These are phyloP conservation scores for Rubia occidens DNA, from an alignment of 305 asterid species.

Conservation along the genomic window DNA sequence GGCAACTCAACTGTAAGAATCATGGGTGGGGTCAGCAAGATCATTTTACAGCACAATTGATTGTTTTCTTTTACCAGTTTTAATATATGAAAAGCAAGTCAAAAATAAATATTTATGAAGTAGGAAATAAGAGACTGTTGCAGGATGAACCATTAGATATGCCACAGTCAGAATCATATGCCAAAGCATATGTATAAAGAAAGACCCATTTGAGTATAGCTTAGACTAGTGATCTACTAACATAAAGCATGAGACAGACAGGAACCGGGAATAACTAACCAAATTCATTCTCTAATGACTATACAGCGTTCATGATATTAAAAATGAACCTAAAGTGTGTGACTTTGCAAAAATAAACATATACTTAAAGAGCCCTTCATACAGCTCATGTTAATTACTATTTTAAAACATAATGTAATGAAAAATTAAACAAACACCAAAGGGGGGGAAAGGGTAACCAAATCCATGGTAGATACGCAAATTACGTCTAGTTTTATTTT, in stretches of 20 bases:
- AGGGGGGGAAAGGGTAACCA: neutral
- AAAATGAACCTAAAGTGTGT: no score
- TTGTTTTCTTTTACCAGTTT: neutral
- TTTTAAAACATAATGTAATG: neutral
- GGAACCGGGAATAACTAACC: neutral
- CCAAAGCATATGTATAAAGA: neutral
- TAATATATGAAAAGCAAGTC: neutral
- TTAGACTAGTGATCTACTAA: no score
- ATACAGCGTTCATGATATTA: neutral
- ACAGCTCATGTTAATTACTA: neutral
- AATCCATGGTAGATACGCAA: neutral
- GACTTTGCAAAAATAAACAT: no score
- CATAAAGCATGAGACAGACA: neutral
- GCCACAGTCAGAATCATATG: neutral
- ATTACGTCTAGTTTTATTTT: neutral
- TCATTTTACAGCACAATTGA: neutral
- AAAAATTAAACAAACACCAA: neutral
- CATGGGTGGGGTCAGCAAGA: neutral
- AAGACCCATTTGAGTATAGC: neutral
- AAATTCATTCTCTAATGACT: neutral
- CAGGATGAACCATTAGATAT: neutral
- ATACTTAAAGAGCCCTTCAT: neutral
- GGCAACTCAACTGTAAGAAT: slow-evolving; percentile 16
- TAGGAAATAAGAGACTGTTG: neutral
- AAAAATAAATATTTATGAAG: neutral